Conservation (phyloP, 148 eudicot species). For the Rhododendron vialii region DNA sequence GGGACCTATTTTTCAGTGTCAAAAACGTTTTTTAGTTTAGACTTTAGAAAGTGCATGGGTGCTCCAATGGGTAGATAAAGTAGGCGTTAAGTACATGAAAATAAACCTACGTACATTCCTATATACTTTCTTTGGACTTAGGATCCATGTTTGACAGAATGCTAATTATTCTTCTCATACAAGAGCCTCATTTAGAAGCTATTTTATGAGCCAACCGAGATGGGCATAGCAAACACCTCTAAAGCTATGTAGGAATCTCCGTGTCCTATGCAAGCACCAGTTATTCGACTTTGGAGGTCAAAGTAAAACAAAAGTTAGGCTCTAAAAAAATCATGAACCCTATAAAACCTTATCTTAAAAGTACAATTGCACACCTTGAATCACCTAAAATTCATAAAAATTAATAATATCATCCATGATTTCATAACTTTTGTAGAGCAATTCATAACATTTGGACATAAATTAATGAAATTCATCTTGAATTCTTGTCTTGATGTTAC, state of each 20-base stretch:
- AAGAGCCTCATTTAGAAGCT: not conserved
- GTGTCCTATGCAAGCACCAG: not conserved
- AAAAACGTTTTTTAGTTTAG: not conserved
- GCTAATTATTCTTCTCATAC: not conserved
- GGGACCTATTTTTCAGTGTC: not conserved
- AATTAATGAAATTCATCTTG: not conserved
- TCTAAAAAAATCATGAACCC: not conserved
- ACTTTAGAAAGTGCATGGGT: not conserved
- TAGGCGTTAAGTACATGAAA: not conserved
- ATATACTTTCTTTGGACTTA: not conserved
- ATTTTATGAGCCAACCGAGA: not conserved
- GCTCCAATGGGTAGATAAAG: not conserved
- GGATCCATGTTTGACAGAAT: not conserved
- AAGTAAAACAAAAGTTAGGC: not conserved
- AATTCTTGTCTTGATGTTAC: not conserved
- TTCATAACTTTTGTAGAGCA: not conserved
- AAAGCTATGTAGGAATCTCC: not conserved
- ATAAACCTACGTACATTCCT: not conserved
- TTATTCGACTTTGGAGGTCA: not conserved
- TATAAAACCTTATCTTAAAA: not conserved
- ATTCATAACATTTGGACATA: not conserved
- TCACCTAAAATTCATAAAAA: not conserved
- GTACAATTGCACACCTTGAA: not conserved
- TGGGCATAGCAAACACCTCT: not conserved
- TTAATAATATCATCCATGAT: not conserved